Base-by-base conservation (phyloP, 805 yeast species). In the Myxozyma vanderwaltii region DNA sequence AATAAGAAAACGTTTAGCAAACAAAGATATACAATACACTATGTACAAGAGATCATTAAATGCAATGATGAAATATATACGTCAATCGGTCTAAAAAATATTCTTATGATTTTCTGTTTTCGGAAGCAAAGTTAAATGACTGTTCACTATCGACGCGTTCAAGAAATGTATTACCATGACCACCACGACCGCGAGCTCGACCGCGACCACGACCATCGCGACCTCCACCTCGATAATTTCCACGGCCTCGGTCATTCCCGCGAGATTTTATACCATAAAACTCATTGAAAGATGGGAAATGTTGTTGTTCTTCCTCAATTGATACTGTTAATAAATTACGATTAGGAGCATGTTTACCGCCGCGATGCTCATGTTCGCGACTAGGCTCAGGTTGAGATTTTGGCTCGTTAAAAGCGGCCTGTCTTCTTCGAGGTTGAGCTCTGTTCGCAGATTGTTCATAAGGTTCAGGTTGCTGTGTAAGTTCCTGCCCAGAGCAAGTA, bases 231-330 rank as follows among this genome's bases (percentile, higher is more conserved):
- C 51, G 39, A 33, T 24, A 8, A 12, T n/a, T 4, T 19, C 41
- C 24, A 13, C 43, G n/a, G 6, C 21, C 21, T 8, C 31, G 21
- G 19, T 23, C 27, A 23, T 19, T 19, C 6, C 43, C 43, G 17
- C 35, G 31, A 5, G 33, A 29, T 13, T 17, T 33, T n/a, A 48
- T 33, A 33, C 52, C 52, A 13, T 48, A 48, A 33, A 48, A 48
- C 15, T 48, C 52, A 27, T 48, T 48, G 6, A 48, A 48, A 3
- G 52, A 48, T 7, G 52, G 52, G n/a, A 48, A 48, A n/a, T 48
- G 3, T 1, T 10, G 52, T 4, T 13, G 26, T 17, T 48, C 52
- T 13, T 48, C 52, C 15, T 36, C 52, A 8, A 23, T 13, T 23
- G 35, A 43, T 13, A 43, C 26, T 13, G 52, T 10, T 15, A 36